These are phyloP conservation scores for Elaeagnus macrophylla DNA, from an alignment of 306 rosid species.

Conservation along the genomic window DNA sequence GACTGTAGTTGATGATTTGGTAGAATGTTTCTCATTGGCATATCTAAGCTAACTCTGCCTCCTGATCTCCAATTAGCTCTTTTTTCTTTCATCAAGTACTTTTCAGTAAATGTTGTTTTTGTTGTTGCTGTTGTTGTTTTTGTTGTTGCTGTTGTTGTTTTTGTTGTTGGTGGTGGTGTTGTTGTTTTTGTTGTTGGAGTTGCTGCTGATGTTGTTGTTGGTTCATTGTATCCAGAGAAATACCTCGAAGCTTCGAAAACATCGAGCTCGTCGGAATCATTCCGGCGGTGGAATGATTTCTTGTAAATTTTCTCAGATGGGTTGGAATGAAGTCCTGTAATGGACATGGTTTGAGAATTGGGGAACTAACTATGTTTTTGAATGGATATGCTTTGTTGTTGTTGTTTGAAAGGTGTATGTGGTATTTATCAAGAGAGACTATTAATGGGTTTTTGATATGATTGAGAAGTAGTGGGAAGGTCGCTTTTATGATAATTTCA, in stretches of 20 bases:
- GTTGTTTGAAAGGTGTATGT: slow-evolving; percentile 17
- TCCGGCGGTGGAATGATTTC: slow-evolving; percentile 58
- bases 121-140: slow-evolving; percentile 14
- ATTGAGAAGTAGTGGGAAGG: slow-evolving; percentile 56
- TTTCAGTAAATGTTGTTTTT: slow-evolving; percentile 32
- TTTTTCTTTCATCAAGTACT: slow-evolving; percentile 41
- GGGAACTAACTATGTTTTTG: background rate
- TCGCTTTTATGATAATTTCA: slow-evolving; percentile 36
- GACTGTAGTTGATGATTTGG: slow-evolving; percentile 33
- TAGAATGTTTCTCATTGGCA: slow-evolving; percentile 69
- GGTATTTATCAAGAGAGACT: slow-evolving; percentile 33
- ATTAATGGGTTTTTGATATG: slow-evolving; percentile 46
- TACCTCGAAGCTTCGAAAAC: slow-evolving; percentile 88
- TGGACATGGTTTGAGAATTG: slow-evolving; percentile 42
- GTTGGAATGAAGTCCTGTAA: slow-evolving; percentile 38
- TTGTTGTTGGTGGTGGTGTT: too few relatives aligned
- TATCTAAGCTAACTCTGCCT: slow-evolving; percentile 82
- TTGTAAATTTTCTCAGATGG: slow-evolving; percentile 45
- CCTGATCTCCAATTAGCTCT: slow-evolving; percentile 23
- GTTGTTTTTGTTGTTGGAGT: slow-evolving; percentile 20
- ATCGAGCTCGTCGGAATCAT: slow-evolving; percentile 72
- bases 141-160: slow-evolving; percentile 19
- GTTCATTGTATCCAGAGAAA: slow-evolving; percentile 81
- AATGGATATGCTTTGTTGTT: background rate
- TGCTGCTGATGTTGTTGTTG: too few relatives aligned